Evolutionary conservation across 2,329 filamentous ascomycete species (phyloP), one percentile per base, ranked within the genome.

Genomic region (Xylaria sp.): DNA sequence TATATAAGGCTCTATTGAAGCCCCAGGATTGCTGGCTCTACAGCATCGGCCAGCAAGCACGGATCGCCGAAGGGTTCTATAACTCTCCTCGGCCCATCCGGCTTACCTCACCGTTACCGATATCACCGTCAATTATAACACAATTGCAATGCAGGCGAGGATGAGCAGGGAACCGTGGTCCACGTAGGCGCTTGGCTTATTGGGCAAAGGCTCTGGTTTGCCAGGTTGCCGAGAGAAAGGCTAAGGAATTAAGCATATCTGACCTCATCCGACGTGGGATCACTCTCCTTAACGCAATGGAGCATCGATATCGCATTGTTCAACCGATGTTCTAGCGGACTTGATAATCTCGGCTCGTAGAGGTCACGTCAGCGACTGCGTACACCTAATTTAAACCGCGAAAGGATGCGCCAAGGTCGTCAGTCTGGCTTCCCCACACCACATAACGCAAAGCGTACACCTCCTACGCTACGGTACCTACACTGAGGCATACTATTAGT

Each of bases 291-390:
- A 36, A 36, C 41, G 8, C 61, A 31, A 23, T 54, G 41, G n/a
- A 48, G 28, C 39, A 56, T 25, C 33, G 15, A 41, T 18, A 25
- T 31, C 18, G 28, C 33, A 46, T 23, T n/a, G n/a, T 43, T 20
- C 49, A 12, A 41, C 20, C 25, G 33, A 36, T n/a, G 23, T 41
- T 23, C 20, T 49, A 31, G 48, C 54, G 3, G 28, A 48, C 33
- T 48, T 58, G 13, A 55, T 28, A 15, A 62, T 39, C 25, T 46
- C 60, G 64, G 64, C 57, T 66, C 62, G 62, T 56, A 59, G 25
- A 28, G 51, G 36, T 63, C 39, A 41, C 64, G 58, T 66, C 64
- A 66, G 49, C 56, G 20, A 39, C 54, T 58, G 62, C 62, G 54
- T 58, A 58, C 39, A 54, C 51, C 31, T 54, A 31, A 54, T 65